Conservation (phyloP, 139 green algal species). For the Edaphochlamys debaryana region DNA sequence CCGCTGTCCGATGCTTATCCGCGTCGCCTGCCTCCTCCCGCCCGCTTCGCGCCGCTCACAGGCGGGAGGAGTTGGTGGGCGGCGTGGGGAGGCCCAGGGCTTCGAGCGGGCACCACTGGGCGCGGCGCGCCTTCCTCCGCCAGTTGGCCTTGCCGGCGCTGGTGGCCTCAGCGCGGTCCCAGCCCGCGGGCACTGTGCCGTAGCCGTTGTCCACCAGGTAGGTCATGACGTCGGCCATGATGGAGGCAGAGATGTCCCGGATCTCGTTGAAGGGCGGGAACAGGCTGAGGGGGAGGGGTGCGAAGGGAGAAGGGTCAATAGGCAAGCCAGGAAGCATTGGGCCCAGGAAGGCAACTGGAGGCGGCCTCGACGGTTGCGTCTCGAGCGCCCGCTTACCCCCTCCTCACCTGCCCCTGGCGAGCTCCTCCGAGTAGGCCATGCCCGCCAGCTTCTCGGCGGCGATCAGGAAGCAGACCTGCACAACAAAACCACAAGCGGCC, state of each 20-base stretch:
- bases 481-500: too few relatives aligned
- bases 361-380: too few relatives aligned
- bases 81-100: too few relatives aligned
- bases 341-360: background rate
- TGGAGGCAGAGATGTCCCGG: conserved; percentile 31
- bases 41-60: too few relatives aligned
- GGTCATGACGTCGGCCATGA: conserved; percentile 35
- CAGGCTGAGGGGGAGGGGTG: conserved; percentile 10
- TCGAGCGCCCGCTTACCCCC: background rate
- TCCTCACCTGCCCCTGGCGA: conserved; percentile 12
- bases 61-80: background rate
- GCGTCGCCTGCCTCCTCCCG: too few relatives aligned
- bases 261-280: conserved; percentile 67
- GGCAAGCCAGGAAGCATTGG: background rate
- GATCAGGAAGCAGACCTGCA: conserved; percentile 73
- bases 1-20: too few relatives aligned
- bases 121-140: too few relatives aligned
- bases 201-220: conserved; percentile 31
- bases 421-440: conserved; percentile 35
- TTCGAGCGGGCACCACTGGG: background rate
- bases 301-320: background rate
- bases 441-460: conserved; percentile 73
- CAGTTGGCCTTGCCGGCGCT: background rate
- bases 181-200: conserved; percentile 31
- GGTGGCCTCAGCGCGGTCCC: background rate